phyloP scores from a whole-genome alignment of 192 early-diverging fungal species.

The Geranomyces variabilis region DNA sequence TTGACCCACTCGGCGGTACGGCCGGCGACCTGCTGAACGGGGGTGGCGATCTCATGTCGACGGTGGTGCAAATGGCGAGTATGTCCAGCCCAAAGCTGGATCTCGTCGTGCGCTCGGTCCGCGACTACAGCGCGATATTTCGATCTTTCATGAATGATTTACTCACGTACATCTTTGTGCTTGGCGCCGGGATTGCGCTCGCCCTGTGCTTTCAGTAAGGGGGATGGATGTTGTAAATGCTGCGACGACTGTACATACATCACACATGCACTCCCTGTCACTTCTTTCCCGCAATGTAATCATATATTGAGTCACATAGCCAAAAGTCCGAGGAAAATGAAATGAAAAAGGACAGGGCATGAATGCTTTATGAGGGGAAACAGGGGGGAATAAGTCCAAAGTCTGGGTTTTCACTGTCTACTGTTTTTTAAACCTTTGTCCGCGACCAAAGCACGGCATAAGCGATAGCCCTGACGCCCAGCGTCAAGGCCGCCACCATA shows the following conservation, averaged over 20 bases:
- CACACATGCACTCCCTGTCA: too few relatives aligned
- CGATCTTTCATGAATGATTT: conserved; percentile 7
- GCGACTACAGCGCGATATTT: conserved; percentile 24
- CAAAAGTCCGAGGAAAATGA: too few relatives aligned
- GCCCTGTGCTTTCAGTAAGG: conserved; percentile 6
- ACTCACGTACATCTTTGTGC: background rate
- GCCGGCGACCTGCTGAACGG: background rate
- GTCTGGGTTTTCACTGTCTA: background rate
- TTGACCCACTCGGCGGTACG: background rate
- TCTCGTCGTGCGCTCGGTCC: conserved; percentile 1
- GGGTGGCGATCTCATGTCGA: background rate
- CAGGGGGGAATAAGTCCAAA: too few relatives aligned
- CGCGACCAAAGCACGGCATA: conserved; percentile 24
- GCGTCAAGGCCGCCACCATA: conserved; percentile 30
- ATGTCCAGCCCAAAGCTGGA: conserved; percentile 17
- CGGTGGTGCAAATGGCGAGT: background rate
- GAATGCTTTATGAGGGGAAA: too few relatives aligned
- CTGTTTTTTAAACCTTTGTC: conserved; percentile 6
- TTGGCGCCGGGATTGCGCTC: conserved; percentile 13
- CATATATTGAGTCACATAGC: too few relatives aligned
- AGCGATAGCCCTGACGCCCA: conserved; percentile 27
- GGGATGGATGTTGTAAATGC: too few relatives aligned
- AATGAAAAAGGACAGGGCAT: too few relatives aligned
- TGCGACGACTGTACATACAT: too few relatives aligned
- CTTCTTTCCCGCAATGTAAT: too few relatives aligned